phyloP scores from a whole-genome alignment of 495 filamentous ascomycete genomes.

The Penicillium psychrofluorescens region DNA sequence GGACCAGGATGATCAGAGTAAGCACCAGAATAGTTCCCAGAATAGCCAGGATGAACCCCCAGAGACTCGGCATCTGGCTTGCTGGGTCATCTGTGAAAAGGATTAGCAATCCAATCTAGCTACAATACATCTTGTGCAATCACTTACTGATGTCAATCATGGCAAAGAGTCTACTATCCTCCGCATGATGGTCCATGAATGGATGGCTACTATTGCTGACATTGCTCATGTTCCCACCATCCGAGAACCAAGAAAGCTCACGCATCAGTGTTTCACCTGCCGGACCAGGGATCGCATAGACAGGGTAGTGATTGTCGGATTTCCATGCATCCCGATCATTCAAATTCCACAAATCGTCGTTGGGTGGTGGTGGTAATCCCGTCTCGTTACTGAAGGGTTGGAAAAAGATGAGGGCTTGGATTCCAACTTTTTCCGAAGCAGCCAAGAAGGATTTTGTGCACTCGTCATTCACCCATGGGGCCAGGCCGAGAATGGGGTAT shows the following conservation, averaged over 20 bases:
- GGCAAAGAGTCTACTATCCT: slow-evolving; percentile 50
- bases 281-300: slow-evolving; percentile 73
- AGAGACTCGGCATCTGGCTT: slow-evolving; percentile 54
- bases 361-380: slow-evolving; percentile 50
- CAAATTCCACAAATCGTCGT: slow-evolving; percentile 57
- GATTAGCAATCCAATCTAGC: not conserved
- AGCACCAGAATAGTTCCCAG: slow-evolving; percentile 64
- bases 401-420: slow-evolving; percentile 71
- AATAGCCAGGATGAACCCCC: slow-evolving; percentile 78
- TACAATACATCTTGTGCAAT: slow-evolving; percentile 1
- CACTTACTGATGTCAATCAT: slow-evolving; percentile 53
- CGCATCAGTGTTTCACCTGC: slow-evolving; percentile 62
- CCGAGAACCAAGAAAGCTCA: slow-evolving; percentile 68
- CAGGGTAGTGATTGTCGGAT: slow-evolving; percentile 55
- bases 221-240: slow-evolving; percentile 46
- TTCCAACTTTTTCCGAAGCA: slow-evolving; percentile 48
- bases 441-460: slow-evolving; percentile 66
- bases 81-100: slow-evolving; percentile 8
- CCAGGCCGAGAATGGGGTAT: slow-evolving; percentile 66
- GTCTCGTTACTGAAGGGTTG: slow-evolving; percentile 47
- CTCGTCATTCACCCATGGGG: slow-evolving; percentile 70
- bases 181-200: slow-evolving; percentile 34
- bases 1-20: slow-evolving; percentile 53
- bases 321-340: slow-evolving; percentile 60
- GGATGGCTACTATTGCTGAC: not conserved